Base-by-base conservation (phyloP, 768 basidiomycete species). In the Strobilomyces confusus region DNA sequence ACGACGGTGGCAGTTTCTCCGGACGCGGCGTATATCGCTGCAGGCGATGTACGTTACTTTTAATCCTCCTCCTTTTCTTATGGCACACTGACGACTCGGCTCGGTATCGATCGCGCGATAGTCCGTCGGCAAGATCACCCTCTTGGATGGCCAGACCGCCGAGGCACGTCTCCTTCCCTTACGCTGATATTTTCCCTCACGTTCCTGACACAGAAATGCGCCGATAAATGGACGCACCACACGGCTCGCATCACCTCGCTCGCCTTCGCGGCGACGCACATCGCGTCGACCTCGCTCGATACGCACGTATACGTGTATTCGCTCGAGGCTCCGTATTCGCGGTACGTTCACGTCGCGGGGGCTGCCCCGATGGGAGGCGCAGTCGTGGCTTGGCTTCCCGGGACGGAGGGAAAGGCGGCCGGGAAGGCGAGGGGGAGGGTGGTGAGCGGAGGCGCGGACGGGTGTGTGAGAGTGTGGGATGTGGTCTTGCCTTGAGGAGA, bases 241-340 rank as follows among this genome's bases (percentile, higher is more conserved):
- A 77, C 85, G 9, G 90, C 83, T 1, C 84, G 91, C 26, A 80
- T 98, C 55, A 80, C 86, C 60, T 82, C 89, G 11, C 77, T 98
- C 11, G 55, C 66, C 2, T 69, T 69, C 51, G 5, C 38, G 9
- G 48, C 52, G 42, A 77, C 77, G 56, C 84, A 94, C 63, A 80
- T 89, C 57, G 94, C 85, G 12, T 93, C 92, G 5, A 93, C 87
- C 12, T 91, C 92, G 19, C 77, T 95, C n/a, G 95, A 98, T 67
- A 95, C 94, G 29, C 82, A 92, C 59, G 82, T 95, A 5, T 97
- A 93, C 63, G 72, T 98, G 23, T 98, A 90, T 84, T 84, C 86
- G 58, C 82, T 92, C 29, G 73, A 73, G 41, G 80, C 82, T 63
- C 84, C 86, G 9, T 72, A 82, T 68, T 60, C 58, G 22, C 84